phyloP scores from a whole-genome alignment of 176 grass and related monocot species.

The Ensete glaucum region DNA sequence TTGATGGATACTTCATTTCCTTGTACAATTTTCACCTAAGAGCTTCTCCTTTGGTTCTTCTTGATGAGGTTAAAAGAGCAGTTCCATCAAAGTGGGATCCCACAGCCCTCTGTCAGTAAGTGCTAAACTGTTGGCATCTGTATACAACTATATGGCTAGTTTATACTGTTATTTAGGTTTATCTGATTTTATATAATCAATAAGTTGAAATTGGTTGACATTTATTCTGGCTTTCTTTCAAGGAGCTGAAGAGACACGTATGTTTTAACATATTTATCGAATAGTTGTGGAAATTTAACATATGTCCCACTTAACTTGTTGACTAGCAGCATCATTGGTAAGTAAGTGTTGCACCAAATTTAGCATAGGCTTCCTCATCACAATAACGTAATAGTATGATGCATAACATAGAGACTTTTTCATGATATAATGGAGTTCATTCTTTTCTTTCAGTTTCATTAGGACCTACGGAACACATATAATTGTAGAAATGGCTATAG shows the following conservation, averaged over 20 bases:
- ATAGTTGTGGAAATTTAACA: not conserved
- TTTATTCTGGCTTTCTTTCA: no score
- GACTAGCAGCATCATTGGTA: not conserved
- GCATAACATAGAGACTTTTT: not conserved
- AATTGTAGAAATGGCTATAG: slow-evolving; percentile 77
- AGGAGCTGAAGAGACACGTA: no score
- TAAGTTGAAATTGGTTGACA: not conserved
- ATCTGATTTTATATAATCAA: not conserved
- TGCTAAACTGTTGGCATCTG: slow-evolving; percentile 1
- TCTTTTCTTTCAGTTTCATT: slow-evolving; percentile 59
- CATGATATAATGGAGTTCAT: not conserved
- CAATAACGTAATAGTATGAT: no score
- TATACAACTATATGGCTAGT: not conserved
- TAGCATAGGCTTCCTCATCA: not conserved
- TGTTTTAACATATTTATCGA: not conserved
- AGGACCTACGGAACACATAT: slow-evolving; percentile 89
- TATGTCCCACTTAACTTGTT: not conserved
- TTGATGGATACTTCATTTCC: slow-evolving; percentile 91
- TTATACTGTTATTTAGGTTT: not conserved
- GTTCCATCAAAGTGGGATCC: slow-evolving; percentile 98
- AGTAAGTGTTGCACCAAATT: not conserved
- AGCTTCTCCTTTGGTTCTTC: slow-evolving; percentile 83
- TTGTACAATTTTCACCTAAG: slow-evolving; percentile 82
- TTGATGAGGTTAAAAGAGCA: slow-evolving; percentile 63
- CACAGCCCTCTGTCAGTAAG: slow-evolving; percentile 55